Evolutionary conservation across 495 filamentous ascomycete genomes (phyloP), one percentile per base, ranked within the genome.

Genomic region (Penicillium silybi): DNA sequence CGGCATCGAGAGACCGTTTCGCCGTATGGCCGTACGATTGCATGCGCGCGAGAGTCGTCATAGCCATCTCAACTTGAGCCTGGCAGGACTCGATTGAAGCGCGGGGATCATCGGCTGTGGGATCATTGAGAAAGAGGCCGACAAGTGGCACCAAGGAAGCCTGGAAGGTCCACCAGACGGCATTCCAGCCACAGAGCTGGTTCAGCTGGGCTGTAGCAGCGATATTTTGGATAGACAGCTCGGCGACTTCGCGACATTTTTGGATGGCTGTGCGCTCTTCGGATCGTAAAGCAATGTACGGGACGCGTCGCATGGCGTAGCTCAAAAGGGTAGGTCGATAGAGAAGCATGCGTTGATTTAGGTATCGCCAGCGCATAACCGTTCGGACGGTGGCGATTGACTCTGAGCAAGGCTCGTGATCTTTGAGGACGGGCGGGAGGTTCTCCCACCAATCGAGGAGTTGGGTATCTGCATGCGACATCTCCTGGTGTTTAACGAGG

Each of bases 81-180:
- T 70, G 64, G 54, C 72, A 67, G 22, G 67, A 57, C 45, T 69
- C 65, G 19, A 73, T 78, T 67, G 65, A 82, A 66, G 75, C 81
- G 69, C 67, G 81, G 63, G 56, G 74, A 62, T 68, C 81, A 50
- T 76, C 70, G 0, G 70, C 71, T 35, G 75, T 79, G 45, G 74
- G 74, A 63, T 80, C 80, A 57, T 84, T 80, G 73, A 85, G 83
- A 58, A 86, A 85, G 13, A 92, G 75, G 13, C 77, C 83, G 7
- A 92, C 76, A 3, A 92, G 76, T 0, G 88, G 88, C 18, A 92
- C 84, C 81, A 90, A 84, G 40, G 80, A 80, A 0, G 87, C 85
- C 65, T 92, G 88, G 74, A 88, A 91, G 40, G 87, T 75, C 65
- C 89, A 85, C 88, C 88, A 92, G 19, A 89, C 85, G 4, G 84